Percentiles rank a stretch among this genome's conserved stretches.
Evolutionary conservation across 176 grass and related monocot species (phyloP).

Genomic region (Themeda triandra): DNA sequence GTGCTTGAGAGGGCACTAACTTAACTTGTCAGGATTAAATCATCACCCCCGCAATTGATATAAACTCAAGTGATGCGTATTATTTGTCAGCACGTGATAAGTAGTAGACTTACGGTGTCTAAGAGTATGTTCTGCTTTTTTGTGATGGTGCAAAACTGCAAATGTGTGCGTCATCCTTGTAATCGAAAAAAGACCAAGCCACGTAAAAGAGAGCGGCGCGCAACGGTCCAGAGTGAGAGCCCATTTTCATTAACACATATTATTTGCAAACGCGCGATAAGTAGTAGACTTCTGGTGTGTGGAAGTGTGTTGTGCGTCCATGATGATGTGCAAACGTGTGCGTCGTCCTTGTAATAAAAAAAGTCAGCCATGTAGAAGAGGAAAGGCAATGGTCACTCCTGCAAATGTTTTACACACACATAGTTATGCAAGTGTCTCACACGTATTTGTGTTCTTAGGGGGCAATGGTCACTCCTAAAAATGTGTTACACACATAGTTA

Average conservation of each 20-base stretch:
- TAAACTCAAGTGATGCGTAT: background rate
- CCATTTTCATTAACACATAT: background rate
- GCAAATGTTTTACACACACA: background rate
- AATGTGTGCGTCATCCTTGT: background rate
- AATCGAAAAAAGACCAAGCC: background rate
- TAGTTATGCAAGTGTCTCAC: too few species aligned
- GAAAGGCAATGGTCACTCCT: background rate
- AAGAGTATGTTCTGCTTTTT: background rate
- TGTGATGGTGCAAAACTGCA: background rate
- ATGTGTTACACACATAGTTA: background rate
- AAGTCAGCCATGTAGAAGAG: background rate
- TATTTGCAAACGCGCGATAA: background rate
- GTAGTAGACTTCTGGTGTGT: background rate
- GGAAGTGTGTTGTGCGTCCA: background rate
- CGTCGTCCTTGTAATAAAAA: conserved; percentile 11
- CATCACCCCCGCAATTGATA: background rate
- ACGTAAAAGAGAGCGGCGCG: background rate
- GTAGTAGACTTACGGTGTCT: background rate
- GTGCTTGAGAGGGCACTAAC: background rate
- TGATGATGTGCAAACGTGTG: background rate
- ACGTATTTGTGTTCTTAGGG: too few species aligned
- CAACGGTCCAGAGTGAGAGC: background rate
- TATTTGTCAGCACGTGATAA: background rate
- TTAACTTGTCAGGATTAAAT: background rate
- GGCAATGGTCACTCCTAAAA: background rate